Base-by-base conservation (phyloP, 164 flowering plant genomes). In the Macadamia tetraphylla region DNA sequence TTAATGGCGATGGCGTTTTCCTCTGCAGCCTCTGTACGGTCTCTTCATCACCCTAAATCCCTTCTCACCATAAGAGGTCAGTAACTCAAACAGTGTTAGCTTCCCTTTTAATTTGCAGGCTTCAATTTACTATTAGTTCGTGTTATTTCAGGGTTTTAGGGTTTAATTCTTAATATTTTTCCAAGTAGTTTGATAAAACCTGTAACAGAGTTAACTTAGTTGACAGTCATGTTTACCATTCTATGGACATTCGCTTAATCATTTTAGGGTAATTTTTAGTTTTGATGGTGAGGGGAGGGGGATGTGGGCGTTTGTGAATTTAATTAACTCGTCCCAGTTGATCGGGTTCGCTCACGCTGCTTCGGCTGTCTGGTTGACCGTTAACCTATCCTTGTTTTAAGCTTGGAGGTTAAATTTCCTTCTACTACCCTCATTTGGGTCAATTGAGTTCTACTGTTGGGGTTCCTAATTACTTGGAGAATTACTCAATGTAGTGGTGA, bases 1-100 rank as follows among this genome's bases (percentile, higher is more conserved):
- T 68, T 65, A 58, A 83, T 85, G 88, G 82, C 85, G 31, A 69
- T 82, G 66, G 58, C 82, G 0, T 82, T 83, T 66, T 82, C 86
- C 29, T 76, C 86, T 31, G 59, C 87, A 3, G 52, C 83, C 7
- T 76, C 79, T 12, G 31, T 75, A 9, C 82, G 79, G 29, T 77
- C 86, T 3, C 52, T 74, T 48, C 59, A 67, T 60, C 76, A 75
- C 11, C 61, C 72, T 51, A 77, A 76, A 40, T 2, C 79, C 58
- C 69, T 70, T 62, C 67, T 80, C 64, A 72, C 77, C 13, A 29
- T 76, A 29, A 74, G 69, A 78, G 82, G 86, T 85, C 63, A 67
- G 63, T 63, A 42, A 31, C 63, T 23, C 9, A 46, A 2, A 51
- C 1, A 12, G 4, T 29, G 6, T 6, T 3, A 14, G 31, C 14